Conservation (phyloP, 345 rosid species). For the Brassica juncea region DNA sequence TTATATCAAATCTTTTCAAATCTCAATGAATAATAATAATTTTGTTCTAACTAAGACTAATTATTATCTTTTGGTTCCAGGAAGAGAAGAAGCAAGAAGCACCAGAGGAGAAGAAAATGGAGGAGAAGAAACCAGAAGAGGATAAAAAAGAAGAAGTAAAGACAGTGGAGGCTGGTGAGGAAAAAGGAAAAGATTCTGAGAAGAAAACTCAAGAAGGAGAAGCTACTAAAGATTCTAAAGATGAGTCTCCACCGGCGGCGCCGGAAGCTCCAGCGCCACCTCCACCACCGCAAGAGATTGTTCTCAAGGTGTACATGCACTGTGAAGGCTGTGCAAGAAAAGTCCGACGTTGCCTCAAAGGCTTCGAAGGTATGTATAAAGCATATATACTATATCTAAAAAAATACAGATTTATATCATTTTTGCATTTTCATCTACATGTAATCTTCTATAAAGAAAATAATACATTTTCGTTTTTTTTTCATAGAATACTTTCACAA, state of each 20-base stretch:
- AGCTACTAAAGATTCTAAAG: constrained; percentile 41
- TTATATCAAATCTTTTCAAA: constrained; percentile 21
- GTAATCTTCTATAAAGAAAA: neutral
- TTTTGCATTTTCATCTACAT: neutral
- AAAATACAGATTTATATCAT: neutral
- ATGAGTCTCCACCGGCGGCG: constrained; percentile 21
- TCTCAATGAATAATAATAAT: constrained; percentile 23
- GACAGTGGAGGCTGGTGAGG: constrained; percentile 43
- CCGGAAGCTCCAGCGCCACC: constrained; percentile 50
- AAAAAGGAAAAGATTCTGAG: constrained; percentile 40
- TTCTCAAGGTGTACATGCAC: constrained; percentile 91
- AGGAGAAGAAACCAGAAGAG: constrained; percentile 60
- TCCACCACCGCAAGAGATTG: constrained; percentile 70
- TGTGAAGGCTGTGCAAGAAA: constrained; percentile 98
- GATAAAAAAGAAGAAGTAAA: constrained; percentile 46
- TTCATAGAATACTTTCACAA: neutral
- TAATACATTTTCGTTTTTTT: neutral
- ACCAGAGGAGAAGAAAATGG: constrained; percentile 45
- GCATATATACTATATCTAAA: neutral
- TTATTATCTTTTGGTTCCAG: constrained; percentile 7
- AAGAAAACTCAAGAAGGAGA: constrained; percentile 49
- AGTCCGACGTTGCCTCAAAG: constrained; percentile 77
- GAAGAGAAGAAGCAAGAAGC: constrained; percentile 42
- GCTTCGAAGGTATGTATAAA: constrained; percentile 63
- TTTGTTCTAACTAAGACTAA: neutral